phyloP scores from a whole-genome alignment of 2,329 filamentous ascomycete species.

The Diaporthe nobilis region DNA sequence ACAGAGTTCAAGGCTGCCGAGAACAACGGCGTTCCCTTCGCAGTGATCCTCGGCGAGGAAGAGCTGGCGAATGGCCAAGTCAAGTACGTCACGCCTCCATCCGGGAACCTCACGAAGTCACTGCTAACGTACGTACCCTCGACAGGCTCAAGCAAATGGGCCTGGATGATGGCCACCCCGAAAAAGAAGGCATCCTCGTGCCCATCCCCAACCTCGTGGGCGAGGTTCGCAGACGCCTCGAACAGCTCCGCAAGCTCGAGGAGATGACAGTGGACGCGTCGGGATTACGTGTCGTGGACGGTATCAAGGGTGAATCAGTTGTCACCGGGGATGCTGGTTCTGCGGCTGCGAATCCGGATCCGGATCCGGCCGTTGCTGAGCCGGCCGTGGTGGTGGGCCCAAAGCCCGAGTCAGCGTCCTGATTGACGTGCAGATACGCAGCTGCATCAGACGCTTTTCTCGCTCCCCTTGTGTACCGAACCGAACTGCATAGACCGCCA shows the following conservation, averaged over 20 bases:
- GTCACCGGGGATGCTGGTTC: slow-evolving; percentile 45
- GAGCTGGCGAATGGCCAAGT: slow-evolving; percentile 88
- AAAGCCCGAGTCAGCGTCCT: slow-evolving; percentile 26
- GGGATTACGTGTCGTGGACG: slow-evolving; percentile 62
- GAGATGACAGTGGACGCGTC: slow-evolving; percentile 59
- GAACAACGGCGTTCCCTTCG: slow-evolving; percentile 82
- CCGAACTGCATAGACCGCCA: slow-evolving; percentile 2
- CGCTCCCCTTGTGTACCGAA: not conserved
- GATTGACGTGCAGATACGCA: slow-evolving; percentile 16
- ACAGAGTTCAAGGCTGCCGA: slow-evolving; percentile 90
- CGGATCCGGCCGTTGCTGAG: slow-evolving; percentile 25
- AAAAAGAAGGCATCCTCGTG: slow-evolving; percentile 89
- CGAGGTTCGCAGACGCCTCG: slow-evolving; percentile 66
- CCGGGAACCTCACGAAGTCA: not conserved
- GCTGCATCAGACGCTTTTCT: not conserved
- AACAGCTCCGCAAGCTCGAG: slow-evolving; percentile 60
- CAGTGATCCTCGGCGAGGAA: slow-evolving; percentile 91
- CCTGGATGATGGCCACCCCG: slow-evolving; percentile 83
- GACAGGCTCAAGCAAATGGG: slow-evolving; percentile 81
- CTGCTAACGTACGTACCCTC: slow-evolving; percentile 13
- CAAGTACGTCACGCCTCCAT: slow-evolving; percentile 65
- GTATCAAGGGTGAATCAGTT: slow-evolving; percentile 59
- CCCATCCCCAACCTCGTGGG: slow-evolving; percentile 72
- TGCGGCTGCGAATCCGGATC: slow-evolving; percentile 41
- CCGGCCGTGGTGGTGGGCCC: slow-evolving; percentile 8